A percentile compares a stretch with the other conserved stretches of the same genome.
Conservation (phyloP, 1,284 basidiomycete genomes). For the Ustanciosporium gigantosporum region DNA sequence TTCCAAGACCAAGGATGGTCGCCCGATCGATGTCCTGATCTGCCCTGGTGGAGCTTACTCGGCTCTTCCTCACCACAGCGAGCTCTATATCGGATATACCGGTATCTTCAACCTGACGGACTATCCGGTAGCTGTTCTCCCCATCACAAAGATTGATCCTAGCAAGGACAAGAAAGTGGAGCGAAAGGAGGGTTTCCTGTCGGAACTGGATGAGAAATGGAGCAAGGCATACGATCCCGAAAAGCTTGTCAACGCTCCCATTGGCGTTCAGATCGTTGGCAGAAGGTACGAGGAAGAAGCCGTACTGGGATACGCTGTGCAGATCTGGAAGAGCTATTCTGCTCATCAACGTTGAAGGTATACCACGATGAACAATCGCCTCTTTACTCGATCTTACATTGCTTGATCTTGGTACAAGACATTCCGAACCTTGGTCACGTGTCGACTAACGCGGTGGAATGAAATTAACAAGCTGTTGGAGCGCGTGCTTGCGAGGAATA, state of each 20-base stretch:
- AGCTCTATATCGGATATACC: slow-evolving; percentile 58
- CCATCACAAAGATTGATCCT: slow-evolving; percentile 63
- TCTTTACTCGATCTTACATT: too few species aligned
- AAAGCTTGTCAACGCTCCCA: slow-evolving; percentile 68
- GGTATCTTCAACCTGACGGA: slow-evolving; percentile 71
- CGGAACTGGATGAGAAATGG: slow-evolving; percentile 46
- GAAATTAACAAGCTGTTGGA: too few species aligned
- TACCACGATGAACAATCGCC: too few species aligned
- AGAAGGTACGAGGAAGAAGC: slow-evolving; percentile 75
- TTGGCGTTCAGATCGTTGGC: slow-evolving; percentile 73
- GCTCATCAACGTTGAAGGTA: too few species aligned
- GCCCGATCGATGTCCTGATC: slow-evolving; percentile 70
- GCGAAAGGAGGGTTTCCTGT: slow-evolving; percentile 57
- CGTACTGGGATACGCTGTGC: slow-evolving; percentile 64
- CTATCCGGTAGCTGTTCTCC: slow-evolving; percentile 71
- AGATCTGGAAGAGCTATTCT: slow-evolving; percentile 20
- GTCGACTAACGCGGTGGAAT: too few species aligned
- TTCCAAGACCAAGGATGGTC: slow-evolving; percentile 65
- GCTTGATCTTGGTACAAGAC: too few species aligned
- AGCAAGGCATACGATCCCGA: slow-evolving; percentile 51
- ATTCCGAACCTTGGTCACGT: too few species aligned
- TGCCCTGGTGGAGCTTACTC: slow-evolving; percentile 67
- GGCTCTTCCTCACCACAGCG: slow-evolving; percentile 66
- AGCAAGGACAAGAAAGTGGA: slow-evolving; percentile 66
- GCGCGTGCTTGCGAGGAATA: too few species aligned